These are phyloP conservation scores for Sporisorium reilianum DNA, from an alignment of 1,284 basidiomycete species.

Conservation along the genomic window DNA sequence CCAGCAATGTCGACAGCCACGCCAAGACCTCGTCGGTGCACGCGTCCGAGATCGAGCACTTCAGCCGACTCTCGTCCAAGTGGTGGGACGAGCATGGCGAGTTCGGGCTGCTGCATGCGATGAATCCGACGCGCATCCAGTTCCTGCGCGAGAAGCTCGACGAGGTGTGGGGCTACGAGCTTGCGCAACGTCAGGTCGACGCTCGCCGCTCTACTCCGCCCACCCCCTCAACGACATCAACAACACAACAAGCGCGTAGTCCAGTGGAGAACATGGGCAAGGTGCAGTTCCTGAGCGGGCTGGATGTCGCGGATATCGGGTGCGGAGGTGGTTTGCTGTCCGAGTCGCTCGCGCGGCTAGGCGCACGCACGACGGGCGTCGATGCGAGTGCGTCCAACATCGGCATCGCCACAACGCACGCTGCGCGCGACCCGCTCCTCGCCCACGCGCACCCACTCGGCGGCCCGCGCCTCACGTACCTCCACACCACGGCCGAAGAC, in stretches of 20 bases:
- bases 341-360: constrained; percentile 90
- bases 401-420: constrained; percentile 85
- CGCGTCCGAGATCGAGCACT: constrained; percentile 77
- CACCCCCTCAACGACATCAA: constrained; percentile 68
- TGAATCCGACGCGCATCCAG: constrained; percentile 91
- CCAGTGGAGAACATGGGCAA: constrained; percentile 64
- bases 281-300: constrained; percentile 71
- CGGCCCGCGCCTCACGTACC: constrained; percentile 74
- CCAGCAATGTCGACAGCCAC: not conserved
- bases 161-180: constrained; percentile 64
- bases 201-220: not conserved
- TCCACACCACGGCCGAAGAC: constrained; percentile 83
- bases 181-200: constrained; percentile 43
- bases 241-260: constrained; percentile 54
- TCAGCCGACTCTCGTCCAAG: constrained; percentile 86
- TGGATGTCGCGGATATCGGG: constrained; percentile 85
- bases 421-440: constrained; percentile 78
- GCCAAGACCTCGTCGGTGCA: constrained; percentile 49
- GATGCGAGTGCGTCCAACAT: constrained; percentile 92
- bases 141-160: constrained; percentile 84
- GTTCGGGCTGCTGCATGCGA: constrained; percentile 88
- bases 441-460: constrained; percentile 18
- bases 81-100: constrained; percentile 99
- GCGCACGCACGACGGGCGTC: constrained; percentile 85
- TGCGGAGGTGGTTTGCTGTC: constrained; percentile 95